Evolutionary conservation across 2,329 filamentous ascomycete genomes (phyloP), one percentile per base, ranked within the genome.

Genomic region (Penicillium brasilianum): DNA sequence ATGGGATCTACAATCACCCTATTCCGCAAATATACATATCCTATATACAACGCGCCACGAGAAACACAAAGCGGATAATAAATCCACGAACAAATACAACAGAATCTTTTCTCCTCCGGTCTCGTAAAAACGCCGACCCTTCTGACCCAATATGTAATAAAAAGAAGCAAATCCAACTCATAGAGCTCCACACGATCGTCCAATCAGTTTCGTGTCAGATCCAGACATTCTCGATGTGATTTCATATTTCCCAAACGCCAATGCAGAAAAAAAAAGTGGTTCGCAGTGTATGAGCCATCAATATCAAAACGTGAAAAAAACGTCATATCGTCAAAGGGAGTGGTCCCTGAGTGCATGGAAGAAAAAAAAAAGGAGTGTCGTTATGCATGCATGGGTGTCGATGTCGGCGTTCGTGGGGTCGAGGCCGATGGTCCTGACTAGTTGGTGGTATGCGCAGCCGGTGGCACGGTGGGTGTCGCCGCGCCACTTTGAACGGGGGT

Each of bases 21-120:
- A 56, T 59, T 36, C 30, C 46, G 51, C 41, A 57, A 58, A 64
- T 60, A 55, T 64, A 64, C 62, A 61, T 18, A 36, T 37, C 37
- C 30, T 62, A 62, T 59, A 58, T 64, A 57, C 64, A 64, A 64
- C 20, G 55, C 22, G 48, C 18, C 36, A 6, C 55, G 30, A 46
- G 20, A 41, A 46, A 5, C n/a, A n/a, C n/a, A n/a, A 52, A 54
- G 39, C 36, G 16, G 54, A 46, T 8, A 48, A 57, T 41, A 34
- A 41, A 53, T 50, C 32, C 51, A 56, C 43, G n/a, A 52, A 36
- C 28, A 36, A 51, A 32, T 16, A 16, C 20, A 36, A n/a, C 25
- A 25, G n/a, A 53, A 28, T 48, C n/a, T 51, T 32, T 51, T 30
- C 46, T 34, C 46, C 46, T 22, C 25, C 30, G 14, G 46, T 50